Percentiles rank a stretch among this genome's conserved stretches.
These are phyloP conservation scores for Prunella vulgaris DNA, from an alignment of 257 asterid genomes.

Conservation along the genomic window DNA sequence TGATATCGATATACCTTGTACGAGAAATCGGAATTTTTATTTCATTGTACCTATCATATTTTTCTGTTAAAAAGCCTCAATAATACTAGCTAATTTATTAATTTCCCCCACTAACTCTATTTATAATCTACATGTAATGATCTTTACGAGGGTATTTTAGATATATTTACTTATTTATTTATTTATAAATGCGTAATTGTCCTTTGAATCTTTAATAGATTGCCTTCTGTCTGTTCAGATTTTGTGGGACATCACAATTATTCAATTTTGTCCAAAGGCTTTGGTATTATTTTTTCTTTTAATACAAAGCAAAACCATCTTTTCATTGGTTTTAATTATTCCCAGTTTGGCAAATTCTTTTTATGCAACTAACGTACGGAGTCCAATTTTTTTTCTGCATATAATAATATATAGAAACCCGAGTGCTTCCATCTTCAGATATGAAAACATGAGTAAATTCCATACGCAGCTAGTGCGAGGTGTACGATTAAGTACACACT, in stretches of 20 bases:
- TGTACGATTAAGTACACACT: no score
- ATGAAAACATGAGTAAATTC: no score
- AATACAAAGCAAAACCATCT: background rate
- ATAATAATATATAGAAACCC: background rate
- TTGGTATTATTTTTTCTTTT: background rate
- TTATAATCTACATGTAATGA: constrained; percentile 11
- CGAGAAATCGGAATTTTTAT: constrained; percentile 33
- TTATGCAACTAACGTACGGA: background rate
- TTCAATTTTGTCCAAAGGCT: constrained; percentile 38
- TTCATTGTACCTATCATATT: constrained; percentile 13
- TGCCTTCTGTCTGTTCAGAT: constrained; percentile 55
- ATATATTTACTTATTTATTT: no score
- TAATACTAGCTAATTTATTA: background rate
- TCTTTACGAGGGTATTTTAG: constrained; percentile 36
- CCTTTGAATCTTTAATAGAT: constrained; percentile 60
- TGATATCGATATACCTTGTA: constrained; percentile 14
- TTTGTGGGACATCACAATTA: constrained; percentile 58
- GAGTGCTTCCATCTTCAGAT: background rate
- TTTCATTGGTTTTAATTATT: constrained; percentile 15
- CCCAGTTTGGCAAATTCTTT: background rate
- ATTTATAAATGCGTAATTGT: constrained; percentile 31
- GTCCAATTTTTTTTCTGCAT: constrained; percentile 8
- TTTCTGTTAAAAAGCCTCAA: constrained; percentile 17
- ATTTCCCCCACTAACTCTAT: constrained; percentile 29
- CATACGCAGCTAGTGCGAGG: no score